These are phyloP conservation scores for Scortechinia acanthostroma DNA, from an alignment of 2,329 filamentous ascomycete genomes.

Conservation along the genomic window DNA sequence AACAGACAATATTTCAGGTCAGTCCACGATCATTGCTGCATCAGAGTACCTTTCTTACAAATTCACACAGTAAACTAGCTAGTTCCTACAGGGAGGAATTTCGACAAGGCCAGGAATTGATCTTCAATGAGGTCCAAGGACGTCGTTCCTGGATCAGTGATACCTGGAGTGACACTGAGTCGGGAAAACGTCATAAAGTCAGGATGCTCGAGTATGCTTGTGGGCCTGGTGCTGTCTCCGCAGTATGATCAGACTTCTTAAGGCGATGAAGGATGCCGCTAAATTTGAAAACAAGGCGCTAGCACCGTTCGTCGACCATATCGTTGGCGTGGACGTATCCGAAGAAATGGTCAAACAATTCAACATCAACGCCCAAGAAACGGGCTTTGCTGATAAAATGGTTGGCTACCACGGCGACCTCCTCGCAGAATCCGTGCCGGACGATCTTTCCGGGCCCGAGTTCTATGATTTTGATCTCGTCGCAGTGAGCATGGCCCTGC, in stretches of 20 bases:
- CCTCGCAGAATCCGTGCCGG: background rate
- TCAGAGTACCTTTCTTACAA: too few species aligned
- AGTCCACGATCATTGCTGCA: background rate
- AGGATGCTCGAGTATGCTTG: constrained; percentile 1
- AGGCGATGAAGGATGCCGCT: background rate
- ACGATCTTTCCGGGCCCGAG: background rate
- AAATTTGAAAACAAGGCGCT: too few species aligned
- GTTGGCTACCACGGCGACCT: background rate
- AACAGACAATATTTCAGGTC: background rate
- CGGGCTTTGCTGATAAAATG: background rate
- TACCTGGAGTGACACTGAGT: background rate
- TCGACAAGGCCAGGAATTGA: background rate
- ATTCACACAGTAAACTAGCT: background rate
- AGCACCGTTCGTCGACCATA: background rate
- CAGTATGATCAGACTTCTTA: background rate
- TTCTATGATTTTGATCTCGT: background rate
- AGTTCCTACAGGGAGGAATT: background rate
- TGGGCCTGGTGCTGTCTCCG: background rate
- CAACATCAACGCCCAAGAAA: background rate
- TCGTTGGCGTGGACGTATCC: background rate
- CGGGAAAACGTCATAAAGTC: background rate
- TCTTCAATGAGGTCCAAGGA: background rate
- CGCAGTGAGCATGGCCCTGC: background rate
- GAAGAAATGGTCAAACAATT: background rate
- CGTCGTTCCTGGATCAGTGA: background rate